phyloP scores from a whole-genome alignment of 1,139 yeast species.

The Taphrina flavorubra region DNA sequence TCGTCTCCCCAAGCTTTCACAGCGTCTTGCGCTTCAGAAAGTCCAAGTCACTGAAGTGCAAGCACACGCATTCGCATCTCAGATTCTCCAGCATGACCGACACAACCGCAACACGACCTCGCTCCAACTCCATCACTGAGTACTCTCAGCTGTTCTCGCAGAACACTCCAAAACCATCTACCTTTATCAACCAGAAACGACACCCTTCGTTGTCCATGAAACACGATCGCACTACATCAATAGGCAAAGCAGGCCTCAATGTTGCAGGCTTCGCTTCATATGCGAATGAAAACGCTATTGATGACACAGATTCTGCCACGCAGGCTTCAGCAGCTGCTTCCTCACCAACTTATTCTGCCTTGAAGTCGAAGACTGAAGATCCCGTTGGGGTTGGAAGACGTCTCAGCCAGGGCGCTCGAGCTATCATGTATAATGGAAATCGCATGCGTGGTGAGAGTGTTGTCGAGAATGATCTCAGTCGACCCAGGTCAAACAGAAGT shows the following conservation, averaged over 20 bases:
- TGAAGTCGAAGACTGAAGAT: constrained; percentile 25
- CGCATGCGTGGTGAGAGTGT: constrained; percentile 37
- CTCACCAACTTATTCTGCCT: neutral
- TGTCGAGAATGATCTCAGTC: neutral
- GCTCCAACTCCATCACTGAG: constrained; percentile 34
- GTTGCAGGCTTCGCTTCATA: constrained; percentile 2
- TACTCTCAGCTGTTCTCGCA: constrained; percentile 33
- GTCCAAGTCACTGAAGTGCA: too few relatives aligned
- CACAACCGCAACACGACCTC: constrained; percentile 9
- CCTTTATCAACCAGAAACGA: constrained; percentile 29
- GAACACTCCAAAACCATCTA: constrained; percentile 11
- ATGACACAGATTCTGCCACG: constrained; percentile 5
- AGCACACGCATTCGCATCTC: neutral
- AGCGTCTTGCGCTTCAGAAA: neutral
- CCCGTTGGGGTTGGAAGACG: constrained; percentile 37
- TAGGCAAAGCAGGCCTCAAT: constrained; percentile 24
- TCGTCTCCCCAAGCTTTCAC: too few relatives aligned
- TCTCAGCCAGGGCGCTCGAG: constrained; percentile 39
- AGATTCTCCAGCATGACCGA: constrained; percentile 12
- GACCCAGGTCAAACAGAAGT: constrained; percentile 12
- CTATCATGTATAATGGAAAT: constrained; percentile 39
- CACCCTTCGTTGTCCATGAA: constrained; percentile 39
- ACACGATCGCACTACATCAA: constrained; percentile 25
- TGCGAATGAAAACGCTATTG: constrained; percentile 33
- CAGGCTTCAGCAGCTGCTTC: constrained; percentile 5